Percentiles rank a stretch among this genome's conserved stretches.
Conservation (phyloP, 495 filamentous ascomycete species). For the Hypomontagnella submonticulosa region DNA sequence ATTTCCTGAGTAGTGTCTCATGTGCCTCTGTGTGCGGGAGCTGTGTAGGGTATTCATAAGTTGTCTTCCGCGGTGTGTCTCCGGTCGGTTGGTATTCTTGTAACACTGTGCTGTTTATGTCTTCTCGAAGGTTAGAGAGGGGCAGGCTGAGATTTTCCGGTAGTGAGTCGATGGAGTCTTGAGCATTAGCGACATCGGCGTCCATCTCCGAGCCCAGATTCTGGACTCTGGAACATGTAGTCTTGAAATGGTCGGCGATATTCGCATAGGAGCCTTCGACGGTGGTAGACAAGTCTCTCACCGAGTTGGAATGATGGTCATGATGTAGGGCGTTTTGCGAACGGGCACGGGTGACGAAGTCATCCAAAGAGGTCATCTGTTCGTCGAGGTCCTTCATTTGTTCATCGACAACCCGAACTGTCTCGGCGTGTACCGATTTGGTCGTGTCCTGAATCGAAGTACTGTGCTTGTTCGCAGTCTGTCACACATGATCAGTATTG, state of each 20-base stretch:
- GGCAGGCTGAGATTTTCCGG: slow-evolving; percentile 70
- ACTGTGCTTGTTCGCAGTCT: slow-evolving; percentile 83
- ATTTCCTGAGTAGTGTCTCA: slow-evolving; percentile 70
- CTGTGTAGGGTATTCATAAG: slow-evolving; percentile 77
- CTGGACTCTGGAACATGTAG: slow-evolving; percentile 69
- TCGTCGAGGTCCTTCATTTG: slow-evolving; percentile 86
- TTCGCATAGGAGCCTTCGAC: slow-evolving; percentile 76
- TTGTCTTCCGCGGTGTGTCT: slow-evolving; percentile 79
- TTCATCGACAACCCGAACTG: slow-evolving; percentile 86
- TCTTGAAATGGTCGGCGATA: slow-evolving; percentile 71
- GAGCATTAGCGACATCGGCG: slow-evolving; percentile 61
- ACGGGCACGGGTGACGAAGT: slow-evolving; percentile 86
- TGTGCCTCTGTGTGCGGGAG: slow-evolving; percentile 82
- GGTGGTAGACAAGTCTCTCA: slow-evolving; percentile 68
- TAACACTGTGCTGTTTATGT: slow-evolving; percentile 69
- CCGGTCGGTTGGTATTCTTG: slow-evolving; percentile 86
- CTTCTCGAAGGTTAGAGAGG: slow-evolving; percentile 72
- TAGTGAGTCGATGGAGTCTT: slow-evolving; percentile 68
- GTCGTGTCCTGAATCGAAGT: slow-evolving; percentile 81
- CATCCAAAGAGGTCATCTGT: slow-evolving; percentile 89
- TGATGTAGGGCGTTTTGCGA: slow-evolving; percentile 83
- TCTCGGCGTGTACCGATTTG: slow-evolving; percentile 90
- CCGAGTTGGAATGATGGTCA: slow-evolving; percentile 67
- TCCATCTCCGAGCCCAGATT: slow-evolving; percentile 72
- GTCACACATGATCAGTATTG: slow-evolving; percentile 45